Percentiles rank a stretch among this genome's conserved stretches.
Conservation (phyloP, 2,329 filamentous ascomycete species). For the Fusarium sp. region DNA sequence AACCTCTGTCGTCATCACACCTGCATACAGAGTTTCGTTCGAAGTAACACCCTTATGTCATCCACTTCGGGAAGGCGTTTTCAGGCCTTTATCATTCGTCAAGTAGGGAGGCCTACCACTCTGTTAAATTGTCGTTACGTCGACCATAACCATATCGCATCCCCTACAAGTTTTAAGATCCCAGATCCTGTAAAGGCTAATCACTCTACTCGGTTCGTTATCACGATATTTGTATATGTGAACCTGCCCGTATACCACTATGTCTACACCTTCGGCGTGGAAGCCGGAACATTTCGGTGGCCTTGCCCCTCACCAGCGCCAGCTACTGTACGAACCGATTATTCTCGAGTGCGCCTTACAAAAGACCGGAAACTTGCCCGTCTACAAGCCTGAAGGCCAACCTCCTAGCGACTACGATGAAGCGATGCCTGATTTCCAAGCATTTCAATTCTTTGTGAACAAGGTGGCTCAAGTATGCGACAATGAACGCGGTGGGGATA, state of each 20-base stretch:
- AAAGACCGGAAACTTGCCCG: not conserved
- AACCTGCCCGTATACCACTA: not conserved
- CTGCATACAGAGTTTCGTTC: too few species aligned
- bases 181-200: too few species aligned
- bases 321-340: slow-evolving; percentile 10
- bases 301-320: not conserved
- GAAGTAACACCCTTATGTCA: not conserved
- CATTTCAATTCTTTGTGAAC: slow-evolving; percentile 3
- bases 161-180: too few species aligned
- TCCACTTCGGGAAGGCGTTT: not conserved
- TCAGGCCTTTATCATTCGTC: not conserved
- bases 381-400: not conserved
- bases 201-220: too few species aligned
- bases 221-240: too few species aligned
- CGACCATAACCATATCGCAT: not conserved
- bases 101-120: not conserved
- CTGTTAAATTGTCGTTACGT: not conserved
- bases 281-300: not conserved
- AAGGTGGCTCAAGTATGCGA: slow-evolving; percentile 22
- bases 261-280: not conserved
- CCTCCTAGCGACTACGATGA: not conserved
- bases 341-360: slow-evolving; percentile 8
- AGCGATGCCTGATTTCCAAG: not conserved
- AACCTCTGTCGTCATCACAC: too few species aligned
- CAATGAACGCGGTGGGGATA: slow-evolving; percentile 6